Conservation (phyloP, 1,284 basidiomycete genomes). For the Caloboletus inedulis region DNA sequence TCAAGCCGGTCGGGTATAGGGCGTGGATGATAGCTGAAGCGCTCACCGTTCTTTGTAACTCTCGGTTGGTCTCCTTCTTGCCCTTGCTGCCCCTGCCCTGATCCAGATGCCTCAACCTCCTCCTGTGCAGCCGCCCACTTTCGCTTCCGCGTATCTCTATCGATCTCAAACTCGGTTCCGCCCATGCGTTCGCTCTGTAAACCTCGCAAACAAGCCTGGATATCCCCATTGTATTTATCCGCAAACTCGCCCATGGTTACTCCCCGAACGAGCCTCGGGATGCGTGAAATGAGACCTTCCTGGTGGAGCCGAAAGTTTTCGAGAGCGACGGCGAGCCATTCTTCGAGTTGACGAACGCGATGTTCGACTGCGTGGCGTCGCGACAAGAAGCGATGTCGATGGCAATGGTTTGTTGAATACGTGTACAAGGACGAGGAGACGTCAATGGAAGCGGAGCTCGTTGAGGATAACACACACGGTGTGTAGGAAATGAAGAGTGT, state of each 20-base stretch:
- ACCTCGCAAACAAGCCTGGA: slow-evolving; percentile 63
- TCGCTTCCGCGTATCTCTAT: slow-evolving; percentile 64
- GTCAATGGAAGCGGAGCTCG: background rate
- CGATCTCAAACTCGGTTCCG: slow-evolving; percentile 54
- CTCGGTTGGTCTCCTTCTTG: slow-evolving; percentile 43
- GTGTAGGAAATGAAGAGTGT: slow-evolving; percentile 6
- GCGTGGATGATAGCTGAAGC: slow-evolving; percentile 10
- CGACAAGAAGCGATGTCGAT: background rate
- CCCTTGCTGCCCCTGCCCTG: slow-evolving; percentile 5
- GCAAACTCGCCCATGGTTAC: slow-evolving; percentile 74
- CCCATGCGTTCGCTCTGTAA: slow-evolving; percentile 57
- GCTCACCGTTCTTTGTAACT: slow-evolving; percentile 62
- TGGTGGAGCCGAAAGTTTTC: slow-evolving; percentile 68
- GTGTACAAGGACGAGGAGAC: background rate
- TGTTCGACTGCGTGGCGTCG: slow-evolving; percentile 52
- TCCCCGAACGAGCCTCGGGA: slow-evolving; percentile 67
- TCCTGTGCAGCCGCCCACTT: slow-evolving; percentile 70
- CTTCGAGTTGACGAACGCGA: slow-evolving; percentile 63
- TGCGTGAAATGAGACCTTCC: slow-evolving; percentile 67
- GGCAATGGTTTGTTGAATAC: background rate
- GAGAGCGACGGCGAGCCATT: slow-evolving; percentile 66
- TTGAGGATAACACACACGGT: background rate
- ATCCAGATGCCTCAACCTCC: slow-evolving; percentile 41
- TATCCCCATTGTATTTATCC: slow-evolving; percentile 70
- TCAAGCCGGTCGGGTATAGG: background rate